A percentile compares a stretch with the other conserved stretches of the same genome.
Conservation (phyloP, 1,284 basidiomycete species). For the Vanrija sp. region DNA sequence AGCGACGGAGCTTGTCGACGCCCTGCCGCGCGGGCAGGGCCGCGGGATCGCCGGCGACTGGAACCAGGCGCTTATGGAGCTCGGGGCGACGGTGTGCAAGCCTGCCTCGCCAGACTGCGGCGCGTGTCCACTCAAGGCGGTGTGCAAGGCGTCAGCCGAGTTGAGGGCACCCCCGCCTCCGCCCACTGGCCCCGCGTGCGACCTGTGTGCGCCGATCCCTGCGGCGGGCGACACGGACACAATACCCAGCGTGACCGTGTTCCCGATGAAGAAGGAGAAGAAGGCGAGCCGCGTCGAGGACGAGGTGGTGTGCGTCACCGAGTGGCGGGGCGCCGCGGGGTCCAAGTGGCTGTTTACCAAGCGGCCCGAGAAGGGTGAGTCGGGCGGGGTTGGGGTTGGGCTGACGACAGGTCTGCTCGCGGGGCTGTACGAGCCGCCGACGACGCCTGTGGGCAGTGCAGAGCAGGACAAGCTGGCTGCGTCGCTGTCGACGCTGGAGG, state of each 20-base stretch:
- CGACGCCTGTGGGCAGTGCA: slow-evolving; percentile 19
- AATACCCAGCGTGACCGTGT: slow-evolving; percentile 58
- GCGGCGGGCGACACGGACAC: slow-evolving; percentile 9
- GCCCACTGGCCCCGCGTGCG: slow-evolving; percentile 61
- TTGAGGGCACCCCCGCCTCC: slow-evolving; percentile 28
- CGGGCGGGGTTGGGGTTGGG: slow-evolving; percentile 3
- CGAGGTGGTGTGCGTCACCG: slow-evolving; percentile 77
- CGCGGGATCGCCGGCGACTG: slow-evolving; percentile 62
- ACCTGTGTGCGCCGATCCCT: slow-evolving; percentile 65
- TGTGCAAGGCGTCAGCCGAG: slow-evolving; percentile 64
- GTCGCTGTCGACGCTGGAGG: slow-evolving; percentile 1
- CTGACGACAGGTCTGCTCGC: slow-evolving; percentile 70
- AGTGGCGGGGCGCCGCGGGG: slow-evolving; percentile 58
- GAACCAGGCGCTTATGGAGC: slow-evolving; percentile 63
- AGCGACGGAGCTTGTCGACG: slow-evolving; percentile 64
- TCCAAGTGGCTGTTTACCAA: slow-evolving; percentile 66
- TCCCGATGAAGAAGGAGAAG: slow-evolving; percentile 80
- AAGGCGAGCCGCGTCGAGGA: slow-evolving; percentile 81
- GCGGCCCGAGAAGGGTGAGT: slow-evolving; percentile 73
- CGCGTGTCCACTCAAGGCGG: slow-evolving; percentile 63
- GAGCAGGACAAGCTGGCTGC: slow-evolving; percentile 6
- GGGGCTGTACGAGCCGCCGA: slow-evolving; percentile 59
- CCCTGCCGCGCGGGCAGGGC: slow-evolving; percentile 39
- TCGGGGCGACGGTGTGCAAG: slow-evolving; percentile 87
- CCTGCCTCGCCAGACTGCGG: slow-evolving; percentile 70